Evolutionary conservation across 139 green algal genomes (phyloP).

Genomic region (Dunaliella primolecta): DNA sequence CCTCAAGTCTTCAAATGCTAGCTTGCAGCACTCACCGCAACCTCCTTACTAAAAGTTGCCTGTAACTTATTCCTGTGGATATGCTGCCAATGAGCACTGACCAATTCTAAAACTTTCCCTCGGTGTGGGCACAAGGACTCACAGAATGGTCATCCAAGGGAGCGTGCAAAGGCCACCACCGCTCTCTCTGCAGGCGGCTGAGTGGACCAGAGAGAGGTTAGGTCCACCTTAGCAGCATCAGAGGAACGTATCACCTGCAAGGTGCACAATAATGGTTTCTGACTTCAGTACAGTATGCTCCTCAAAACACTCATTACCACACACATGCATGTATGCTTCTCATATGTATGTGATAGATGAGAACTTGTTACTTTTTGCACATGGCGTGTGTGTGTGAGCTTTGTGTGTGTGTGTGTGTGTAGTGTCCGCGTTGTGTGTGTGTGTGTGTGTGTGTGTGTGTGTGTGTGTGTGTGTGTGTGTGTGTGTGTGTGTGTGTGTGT

Average conservation of each 20-base stretch:
- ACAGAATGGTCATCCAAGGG: constrained; percentile 82
- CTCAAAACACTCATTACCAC: not conserved
- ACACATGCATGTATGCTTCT: not conserved
- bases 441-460: not conserved
- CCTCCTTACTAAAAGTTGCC: no score
- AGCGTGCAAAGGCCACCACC: constrained; percentile 45
- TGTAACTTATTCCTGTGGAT: no score
- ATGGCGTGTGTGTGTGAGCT: no score
- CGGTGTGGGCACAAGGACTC: constrained; percentile 2
- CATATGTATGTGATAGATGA: not conserved
- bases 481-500: not conserved
- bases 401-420: no score
- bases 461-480: not conserved
- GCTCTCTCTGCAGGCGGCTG: constrained; percentile 57
- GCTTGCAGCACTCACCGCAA: no score
- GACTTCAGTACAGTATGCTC: no score
- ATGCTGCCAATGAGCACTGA: no score
- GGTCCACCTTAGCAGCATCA: constrained; percentile 38
- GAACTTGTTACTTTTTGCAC: no score
- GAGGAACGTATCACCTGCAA: constrained; percentile 44
- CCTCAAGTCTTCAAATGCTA: no score
- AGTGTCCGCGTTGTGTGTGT: no score
- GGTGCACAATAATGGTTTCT: no score
- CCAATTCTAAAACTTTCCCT: no score
- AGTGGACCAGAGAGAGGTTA: constrained; percentile 55